Evolutionary conservation across 139 green algal genomes (phyloP), one percentile per base, ranked within the genome.

Genomic region (Astrephomene gubernaculifera): DNA sequence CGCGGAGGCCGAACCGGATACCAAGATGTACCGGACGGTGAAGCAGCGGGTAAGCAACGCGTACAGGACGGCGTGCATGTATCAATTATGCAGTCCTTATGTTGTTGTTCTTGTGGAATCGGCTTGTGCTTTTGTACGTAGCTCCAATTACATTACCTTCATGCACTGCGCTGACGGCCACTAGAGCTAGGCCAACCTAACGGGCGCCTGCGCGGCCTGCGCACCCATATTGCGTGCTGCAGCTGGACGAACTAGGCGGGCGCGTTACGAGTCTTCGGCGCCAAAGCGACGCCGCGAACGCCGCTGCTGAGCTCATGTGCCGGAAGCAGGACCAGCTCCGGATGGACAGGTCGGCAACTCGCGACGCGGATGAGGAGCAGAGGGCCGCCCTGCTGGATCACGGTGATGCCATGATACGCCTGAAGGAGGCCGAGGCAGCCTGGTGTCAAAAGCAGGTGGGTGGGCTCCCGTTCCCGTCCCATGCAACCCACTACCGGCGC

Each of bases 11-110:
- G 63, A 76, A n/a, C 79, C 79, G 0, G 65, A 86, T 33, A 79
- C 79, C 24, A 86, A 86, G 65, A 68, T 86, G 79, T 86, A 79
- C 65, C 45, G 79, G 21, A 31, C 65, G 27, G 35, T 78, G 33
- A 78, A 78, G 36, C 79, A 86, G 19, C 33, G 79, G 49, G 79
- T 86, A 44, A 38, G 73, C 6, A 41, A 70, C 8, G 29, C 8
- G 7, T 29, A 12, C 7, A 29, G 21, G 31, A n/a, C n/a, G n/a
- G n/a, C n/a, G n/a, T n/a, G n/a, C n/a, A n/a, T n/a, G n/a, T n/a
- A n/a, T n/a, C n/a, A n/a, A n/a, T n/a, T n/a, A n/a, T n/a, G n/a
- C n/a, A n/a, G n/a, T n/a, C n/a, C n/a, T n/a, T n/a, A n/a, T n/a
- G n/a, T n/a, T n/a, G n/a, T n/a, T n/a, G n/a, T n/a, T n/a, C n/a